Base-by-base conservation (phyloP, 2,329 filamentous ascomycete genomes). In the Thyridium curvatum region DNA sequence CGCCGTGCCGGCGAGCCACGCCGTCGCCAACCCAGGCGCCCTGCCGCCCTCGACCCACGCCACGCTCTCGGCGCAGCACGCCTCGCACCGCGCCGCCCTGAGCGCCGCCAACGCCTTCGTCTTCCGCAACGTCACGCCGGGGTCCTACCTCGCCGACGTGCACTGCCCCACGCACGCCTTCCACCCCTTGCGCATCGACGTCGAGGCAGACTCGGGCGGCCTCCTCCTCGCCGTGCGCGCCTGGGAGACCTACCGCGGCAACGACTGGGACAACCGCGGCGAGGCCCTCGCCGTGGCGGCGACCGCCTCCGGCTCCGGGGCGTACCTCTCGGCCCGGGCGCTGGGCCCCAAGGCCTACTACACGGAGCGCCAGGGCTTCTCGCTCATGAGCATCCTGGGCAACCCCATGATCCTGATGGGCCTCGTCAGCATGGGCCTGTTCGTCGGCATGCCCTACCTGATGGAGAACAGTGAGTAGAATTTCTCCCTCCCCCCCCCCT, bases 381-480 rank as follows among this genome's bases (percentile, higher is more conserved):
- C 82, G 14, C 72, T 90, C n/a, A 55, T 96, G 41, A 78, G 77
- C 42, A 81, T 96, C 40, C 71, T 96, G 52, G 93, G 93, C 70
- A 95, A 87, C 58, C 93, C 93, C 4, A 97, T 97, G 89, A 96
- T 97, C 47, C 74, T 98, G 44, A 84, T 98, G 69, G 89, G 84
- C 4, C 64, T 94, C 28, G 80, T 93, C 30, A 88, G 83, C 45
- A 79, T 96, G 69, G 82, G 68, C 5, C 69, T 96, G 48, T 89
- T 95, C 46, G 74, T 97, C 52, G 90, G 90, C 49, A 87, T 97
- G 85, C 93, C 93, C 12, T 93, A 96, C 62, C 63, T 98, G 40
- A 81, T 97, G 68, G 90, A 97, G 37, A 96, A 93, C 59, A 95
- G 90, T 96, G 78, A 46, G 87, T 76, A 7, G n/a, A n/a, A n/a